Percentiles rank a stretch among this genome's conserved stretches.
Evolutionary conservation across 345 rosid species (phyloP).

Genomic region (Aquilaria malaccensis): DNA sequence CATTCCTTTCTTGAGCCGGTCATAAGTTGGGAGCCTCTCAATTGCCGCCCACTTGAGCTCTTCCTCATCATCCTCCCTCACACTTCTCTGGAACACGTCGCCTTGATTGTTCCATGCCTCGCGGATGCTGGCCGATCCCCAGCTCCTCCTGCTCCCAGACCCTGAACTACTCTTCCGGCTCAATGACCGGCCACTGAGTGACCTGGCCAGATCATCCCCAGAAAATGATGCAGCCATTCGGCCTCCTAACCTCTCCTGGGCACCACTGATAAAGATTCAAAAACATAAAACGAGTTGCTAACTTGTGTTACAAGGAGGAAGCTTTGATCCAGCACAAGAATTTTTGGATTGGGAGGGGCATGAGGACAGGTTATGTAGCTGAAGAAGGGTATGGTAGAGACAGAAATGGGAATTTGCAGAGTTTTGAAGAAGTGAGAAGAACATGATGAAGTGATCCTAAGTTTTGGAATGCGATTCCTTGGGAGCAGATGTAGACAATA

Average conservation of each 20-base stretch:
- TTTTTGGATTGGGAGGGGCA: neutral
- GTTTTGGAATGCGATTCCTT: too few species aligned
- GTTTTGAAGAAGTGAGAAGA: too few species aligned
- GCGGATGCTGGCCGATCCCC: constrained; percentile 36
- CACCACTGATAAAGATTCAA: neutral
- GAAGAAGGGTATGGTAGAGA: constrained; percentile 1
- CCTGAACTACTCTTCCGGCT: constrained; percentile 26
- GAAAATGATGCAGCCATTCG: constrained; percentile 22
- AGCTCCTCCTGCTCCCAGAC: constrained; percentile 24
- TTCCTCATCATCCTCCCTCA: constrained; percentile 42
- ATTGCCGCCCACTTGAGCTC: constrained; percentile 59
- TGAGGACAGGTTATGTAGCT: constrained; percentile 6
- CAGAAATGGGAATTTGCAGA: constrained; percentile 17
- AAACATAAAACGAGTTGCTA: neutral
- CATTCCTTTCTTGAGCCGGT: constrained; percentile 35
- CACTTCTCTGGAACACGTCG: constrained; percentile 31
- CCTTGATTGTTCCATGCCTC: constrained; percentile 36
- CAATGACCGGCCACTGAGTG: constrained; percentile 23
- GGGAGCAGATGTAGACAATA: too few species aligned
- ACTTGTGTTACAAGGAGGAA: neutral
- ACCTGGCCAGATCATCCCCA: constrained; percentile 26
- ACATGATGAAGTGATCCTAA: too few species aligned
- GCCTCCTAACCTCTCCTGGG: neutral
- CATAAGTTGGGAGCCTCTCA: constrained; percentile 51
- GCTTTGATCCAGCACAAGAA: too few species aligned